Evolutionary conservation across 2,329 filamentous ascomycete genomes (phyloP), one percentile per base, ranked within the genome.

Genomic region (Cytospora leucostoma): DNA sequence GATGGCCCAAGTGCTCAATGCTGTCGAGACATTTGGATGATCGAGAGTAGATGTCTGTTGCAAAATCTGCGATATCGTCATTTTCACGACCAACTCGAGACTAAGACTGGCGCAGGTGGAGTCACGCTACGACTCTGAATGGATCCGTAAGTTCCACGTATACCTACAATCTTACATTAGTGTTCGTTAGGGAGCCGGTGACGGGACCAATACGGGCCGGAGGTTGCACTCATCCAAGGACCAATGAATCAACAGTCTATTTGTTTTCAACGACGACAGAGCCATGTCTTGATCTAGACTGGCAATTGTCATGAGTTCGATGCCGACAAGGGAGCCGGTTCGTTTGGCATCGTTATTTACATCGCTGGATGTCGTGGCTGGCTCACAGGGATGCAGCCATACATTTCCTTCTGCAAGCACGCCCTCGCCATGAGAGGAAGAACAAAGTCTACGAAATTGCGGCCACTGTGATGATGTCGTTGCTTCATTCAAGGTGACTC

Each of bases 311-410:
- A 49, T 38, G 27, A 10, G 49, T 49, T n/a, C 58, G 49, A 55
- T 38, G 47, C 51, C 54, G 51, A 47, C 37, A 35, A 54, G 58
- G 32, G 58, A 60, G 37, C 47, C 51, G 58, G 51, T 49, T 54
- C 19, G 44, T 51, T 51, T 33, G 47, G 40, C 34, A 33, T 49
- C 27, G 19, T 55, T 56, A 53, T 32, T 21, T 52, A 32, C 59
- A 47, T 34, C 27, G 34, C 54, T 58, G 35, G 56, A 49, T 38
- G 27, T 35, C 53, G 54, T 58, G 61, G 49, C 55, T 58, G 53
- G 33, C 47, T 62, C 32, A 62, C 49, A 62, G 56, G 55, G 27
- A 62, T 53, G 55, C 54, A 53, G 40, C 47, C 59, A 50, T 27
- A 33, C 51, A 55, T 19, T 17, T 17, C 49, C 47, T 56, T 55